Evolutionary conservation across 2,329 filamentous ascomycete species (phyloP).

Genomic region (Passalora sequoiae): DNA sequence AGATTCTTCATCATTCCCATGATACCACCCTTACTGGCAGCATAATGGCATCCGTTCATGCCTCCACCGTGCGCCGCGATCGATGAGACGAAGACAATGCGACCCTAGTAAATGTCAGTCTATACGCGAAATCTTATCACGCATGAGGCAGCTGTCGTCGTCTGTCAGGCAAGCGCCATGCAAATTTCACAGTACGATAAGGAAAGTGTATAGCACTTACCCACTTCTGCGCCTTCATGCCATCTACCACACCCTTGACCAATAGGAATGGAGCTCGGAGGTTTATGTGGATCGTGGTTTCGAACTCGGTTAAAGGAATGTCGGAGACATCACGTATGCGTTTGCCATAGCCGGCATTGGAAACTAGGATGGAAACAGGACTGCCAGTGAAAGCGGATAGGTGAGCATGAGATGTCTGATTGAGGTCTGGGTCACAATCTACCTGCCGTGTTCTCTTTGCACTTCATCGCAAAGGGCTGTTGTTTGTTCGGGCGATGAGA

Average conservation of each 20-base stretch:
- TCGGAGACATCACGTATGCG: constrained; percentile 50
- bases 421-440: too few species aligned
- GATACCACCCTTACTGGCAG: constrained; percentile 41
- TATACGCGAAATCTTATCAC: too few species aligned
- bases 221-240: constrained; percentile 57
- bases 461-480: constrained; percentile 52
- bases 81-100: constrained; percentile 60
- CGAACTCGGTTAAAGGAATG: constrained; percentile 60
- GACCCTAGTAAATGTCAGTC: too few species aligned
- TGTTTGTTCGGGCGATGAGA: constrained; percentile 51
- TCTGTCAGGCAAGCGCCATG: too few species aligned
- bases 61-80: constrained; percentile 60
- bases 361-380: constrained; percentile 58
- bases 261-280: constrained; percentile 59
- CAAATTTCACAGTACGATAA: too few species aligned
- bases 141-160: too few species aligned
- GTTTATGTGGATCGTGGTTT: constrained; percentile 59
- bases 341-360: constrained; percentile 63
- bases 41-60: constrained; percentile 48
- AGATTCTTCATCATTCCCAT: constrained; percentile 63
- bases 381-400: too few species aligned
- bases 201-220: too few species aligned
- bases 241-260: constrained; percentile 54
- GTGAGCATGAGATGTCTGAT: too few species aligned
- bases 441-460: constrained; percentile 46